Conservation (phyloP, 2,329 filamentous ascomycete genomes). For the Pyricularia sp. region DNA sequence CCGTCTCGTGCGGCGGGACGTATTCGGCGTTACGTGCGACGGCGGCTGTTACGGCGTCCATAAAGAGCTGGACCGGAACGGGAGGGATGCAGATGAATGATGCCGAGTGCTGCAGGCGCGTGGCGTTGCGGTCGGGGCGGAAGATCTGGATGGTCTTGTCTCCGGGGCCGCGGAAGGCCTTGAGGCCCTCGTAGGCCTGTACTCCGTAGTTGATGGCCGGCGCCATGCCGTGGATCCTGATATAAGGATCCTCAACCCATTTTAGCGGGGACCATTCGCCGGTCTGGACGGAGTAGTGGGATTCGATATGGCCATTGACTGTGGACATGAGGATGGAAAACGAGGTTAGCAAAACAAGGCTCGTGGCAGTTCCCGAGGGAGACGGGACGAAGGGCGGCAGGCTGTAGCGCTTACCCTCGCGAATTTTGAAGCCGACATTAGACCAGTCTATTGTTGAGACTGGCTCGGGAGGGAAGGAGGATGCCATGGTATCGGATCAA, state of each 20-base stretch:
- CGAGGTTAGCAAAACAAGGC: not conserved
- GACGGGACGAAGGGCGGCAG: not conserved
- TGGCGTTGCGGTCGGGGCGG: slow-evolving; percentile 76
- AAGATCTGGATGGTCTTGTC: slow-evolving; percentile 72
- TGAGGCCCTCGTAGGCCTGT: slow-evolving; percentile 97
- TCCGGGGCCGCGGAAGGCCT: slow-evolving; percentile 76
- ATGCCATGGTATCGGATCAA: not conserved
- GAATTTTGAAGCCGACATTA: slow-evolving; percentile 85
- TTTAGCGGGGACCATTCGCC: slow-evolving; percentile 68
- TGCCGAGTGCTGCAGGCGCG: slow-evolving; percentile 76
- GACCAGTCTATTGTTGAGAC: slow-evolving; percentile 85
- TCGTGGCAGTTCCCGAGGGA: not conserved
- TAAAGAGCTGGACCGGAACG: slow-evolving; percentile 68
- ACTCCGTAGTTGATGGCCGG: slow-evolving; percentile 95
- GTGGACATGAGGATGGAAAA: slow-evolving; percentile 5
- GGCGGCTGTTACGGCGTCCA: slow-evolving; percentile 67
- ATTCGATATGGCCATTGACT: slow-evolving; percentile 95
- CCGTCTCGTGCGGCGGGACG: slow-evolving; percentile 82
- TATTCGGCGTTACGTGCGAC: slow-evolving; percentile 84
- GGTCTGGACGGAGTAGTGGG: slow-evolving; percentile 65
- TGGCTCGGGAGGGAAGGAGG: slow-evolving; percentile 62
- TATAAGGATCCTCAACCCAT: slow-evolving; percentile 75
- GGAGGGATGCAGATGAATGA: slow-evolving; percentile 74
- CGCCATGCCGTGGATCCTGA: slow-evolving; percentile 90
- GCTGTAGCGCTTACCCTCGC: slow-evolving; percentile 57